Base-by-base conservation (phyloP, 345 rosid species). In the Rhodomyrtus tomentosa region DNA sequence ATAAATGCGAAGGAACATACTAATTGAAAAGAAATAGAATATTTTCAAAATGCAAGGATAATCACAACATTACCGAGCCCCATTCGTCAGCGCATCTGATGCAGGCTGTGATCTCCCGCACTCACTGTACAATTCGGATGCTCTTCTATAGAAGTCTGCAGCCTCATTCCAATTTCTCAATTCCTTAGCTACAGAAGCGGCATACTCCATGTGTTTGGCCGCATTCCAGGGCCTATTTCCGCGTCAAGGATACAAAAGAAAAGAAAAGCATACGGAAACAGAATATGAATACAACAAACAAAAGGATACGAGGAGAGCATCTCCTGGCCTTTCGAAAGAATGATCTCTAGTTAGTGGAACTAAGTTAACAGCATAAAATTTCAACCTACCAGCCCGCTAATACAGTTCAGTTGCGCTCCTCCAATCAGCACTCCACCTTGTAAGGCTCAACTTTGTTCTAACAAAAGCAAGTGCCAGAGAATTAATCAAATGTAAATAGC, bases 401-500 rank as follows among this genome's bases (percentile, higher is more conserved):
- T 96, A 96, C 88, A 95, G 90, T 82, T 59, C 87, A 81, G 97
- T 94, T 55, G 99, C 98, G 74, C 86, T 92, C 90, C 86, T 91
- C 99, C 98, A 96, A 89, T 96, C 98, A 90, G 98, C 97, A 91
- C 90, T 94, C 98, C 99, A 96, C 88, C 99, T 94, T 18, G 99
- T 95, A 84, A 96, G 95, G 85, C 95, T 95, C 82, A 96, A 93
- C 83, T 91, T 95, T 73, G 99, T 95, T 90, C 98, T 96, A 87
- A 54, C 49, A 74, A 82, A 45, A 13, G 40, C 20, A 58, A 76
- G 11, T 0, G 53, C 73, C 45, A 85, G 83, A 55, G 22, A 59
- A 84, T 15, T 32, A 74, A 12, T 68, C 49, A 36, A 25, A 42
- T 2, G n/a, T 45, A 24, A 53, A 84, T 38, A 68, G 27, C 50